Evolutionary conservation across 148 eudicot genomes (phyloP), one percentile per base, ranked within the genome.

Genomic region (Pharnaceum exiguum): DNA sequence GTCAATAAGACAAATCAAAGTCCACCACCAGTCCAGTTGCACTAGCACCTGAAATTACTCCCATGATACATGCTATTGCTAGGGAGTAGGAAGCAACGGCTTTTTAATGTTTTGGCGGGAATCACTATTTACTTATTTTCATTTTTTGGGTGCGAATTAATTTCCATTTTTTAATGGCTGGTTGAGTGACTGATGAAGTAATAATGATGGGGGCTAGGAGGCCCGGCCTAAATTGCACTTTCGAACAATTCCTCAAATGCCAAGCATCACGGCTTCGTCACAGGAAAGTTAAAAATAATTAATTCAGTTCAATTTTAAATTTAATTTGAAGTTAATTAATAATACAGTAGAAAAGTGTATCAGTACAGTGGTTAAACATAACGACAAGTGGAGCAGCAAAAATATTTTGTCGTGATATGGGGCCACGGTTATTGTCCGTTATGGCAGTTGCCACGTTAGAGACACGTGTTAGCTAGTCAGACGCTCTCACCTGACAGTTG

Each of bases 361-460:
- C n/a, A 3, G 22, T 19, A 2, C 19, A 21, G 10, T 9, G 23
- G 11, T 42, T 4, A 42, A 16, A 1, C 22, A 0, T 8, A 42
- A 3, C n/a, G n/a, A 45, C 5, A 50, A 29, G 9, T 16, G 17
- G 54, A 15, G 35, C 11, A 12, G 9, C n/a, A 49, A 51, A 50
- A 50, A 13, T 43, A 0, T 7, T 55, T 36, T 37, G 45, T 24
- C 45, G 59, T 55, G 15, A 12, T 23, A 17, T 33, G 40, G 37
- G 45, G 45, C 65, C 63, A 54, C 75, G 53, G 75, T 75, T 75
- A 57, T 55, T 65, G 72, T 73, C 75, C 63, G 81, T 77, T 73
- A 72, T 25, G 68, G 48, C 63, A 69, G 72, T 77, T 60, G 75
- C 68, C 75, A 69, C 77, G 77, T 66, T 65, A 62, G 60, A 26